A percentile compares a stretch with the other conserved stretches of the same genome.
These are phyloP conservation scores for Magnaporthiopsis incrustans DNA, from an alignment of 2,329 filamentous ascomycete species.

Conservation along the genomic window DNA sequence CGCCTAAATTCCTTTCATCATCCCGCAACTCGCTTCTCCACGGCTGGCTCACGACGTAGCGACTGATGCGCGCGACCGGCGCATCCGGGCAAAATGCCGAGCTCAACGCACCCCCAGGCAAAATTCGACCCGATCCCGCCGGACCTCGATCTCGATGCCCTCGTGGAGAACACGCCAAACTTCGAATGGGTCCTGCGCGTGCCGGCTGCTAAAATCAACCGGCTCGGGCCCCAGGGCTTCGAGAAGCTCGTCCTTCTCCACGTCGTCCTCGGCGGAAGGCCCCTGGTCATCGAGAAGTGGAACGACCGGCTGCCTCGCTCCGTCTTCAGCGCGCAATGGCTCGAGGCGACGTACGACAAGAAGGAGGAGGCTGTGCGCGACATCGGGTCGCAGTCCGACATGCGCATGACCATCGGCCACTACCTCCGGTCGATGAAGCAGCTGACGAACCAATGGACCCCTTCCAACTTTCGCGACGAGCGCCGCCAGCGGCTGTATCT, in stretches of 20 bases:
- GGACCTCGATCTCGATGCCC: conserved; percentile 64
- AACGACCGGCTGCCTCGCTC: conserved; percentile 64
- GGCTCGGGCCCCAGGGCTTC: conserved; percentile 69
- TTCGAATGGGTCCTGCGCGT: conserved; percentile 84
- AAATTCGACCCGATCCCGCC: conserved; percentile 89
- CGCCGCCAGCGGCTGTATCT: conserved; percentile 81
- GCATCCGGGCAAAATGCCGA: conserved; percentile 53
- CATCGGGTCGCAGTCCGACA: conserved; percentile 61
- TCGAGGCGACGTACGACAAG: conserved; percentile 68
- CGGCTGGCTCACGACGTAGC: background rate
- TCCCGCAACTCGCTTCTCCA: too few species aligned
- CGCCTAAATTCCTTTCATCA: too few species aligned
- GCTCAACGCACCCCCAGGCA: conserved; percentile 67
- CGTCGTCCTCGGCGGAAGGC: conserved; percentile 78
- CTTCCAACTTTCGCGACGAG: conserved; percentile 68
- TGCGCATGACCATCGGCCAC: conserved; percentile 81
- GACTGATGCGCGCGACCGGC: background rate
- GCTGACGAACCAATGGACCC: conserved; percentile 74
- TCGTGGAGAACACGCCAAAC: conserved; percentile 74
- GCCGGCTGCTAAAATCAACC: conserved; percentile 67
- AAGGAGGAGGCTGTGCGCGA: conserved; percentile 83
- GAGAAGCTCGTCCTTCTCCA: conserved; percentile 78
- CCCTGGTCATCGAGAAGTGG: conserved; percentile 87
- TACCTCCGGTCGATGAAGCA: conserved; percentile 83
- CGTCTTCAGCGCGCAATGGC: conserved; percentile 75